Percentiles rank a stretch among this genome's conserved stretches.
phyloP scores from a whole-genome alignment of 306 rosid species.

The Quercus aquifolioides region DNA sequence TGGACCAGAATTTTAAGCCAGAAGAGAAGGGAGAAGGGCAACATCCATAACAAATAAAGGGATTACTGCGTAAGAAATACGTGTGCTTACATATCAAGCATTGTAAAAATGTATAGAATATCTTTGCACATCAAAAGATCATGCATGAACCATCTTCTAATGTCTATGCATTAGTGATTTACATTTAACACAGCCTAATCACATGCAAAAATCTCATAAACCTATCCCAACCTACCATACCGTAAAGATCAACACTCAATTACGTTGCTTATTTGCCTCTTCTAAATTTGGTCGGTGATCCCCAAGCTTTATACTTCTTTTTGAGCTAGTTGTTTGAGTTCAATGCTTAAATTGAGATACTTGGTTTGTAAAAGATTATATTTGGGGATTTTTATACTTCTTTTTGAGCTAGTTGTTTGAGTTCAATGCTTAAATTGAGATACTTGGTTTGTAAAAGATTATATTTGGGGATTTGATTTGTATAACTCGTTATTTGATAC shows the following conservation, averaged over 20 bases:
- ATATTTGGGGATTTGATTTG: background rate
- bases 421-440: background rate
- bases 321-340: background rate
- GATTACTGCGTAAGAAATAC: background rate
- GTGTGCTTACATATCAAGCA: background rate
- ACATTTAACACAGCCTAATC: background rate
- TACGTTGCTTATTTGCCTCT: background rate
- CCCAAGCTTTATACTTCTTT: background rate
- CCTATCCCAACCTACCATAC: background rate
- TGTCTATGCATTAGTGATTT: background rate
- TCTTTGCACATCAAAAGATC: background rate
- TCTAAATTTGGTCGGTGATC: background rate
- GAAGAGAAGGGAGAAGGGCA: no score
- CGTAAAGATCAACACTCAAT: background rate
- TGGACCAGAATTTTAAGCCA: no score
- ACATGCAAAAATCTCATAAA: background rate
- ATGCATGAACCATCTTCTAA: background rate
- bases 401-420: background rate
- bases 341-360: background rate
- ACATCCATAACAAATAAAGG: no score
- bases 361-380: background rate
- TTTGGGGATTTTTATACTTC: background rate
- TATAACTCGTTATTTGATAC: background rate
- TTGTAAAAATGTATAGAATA: background rate
- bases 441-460: background rate